Evolutionary conservation across 2,329 filamentous ascomycete species (phyloP).

Genomic region (Allantophomopsis cytisporea): DNA sequence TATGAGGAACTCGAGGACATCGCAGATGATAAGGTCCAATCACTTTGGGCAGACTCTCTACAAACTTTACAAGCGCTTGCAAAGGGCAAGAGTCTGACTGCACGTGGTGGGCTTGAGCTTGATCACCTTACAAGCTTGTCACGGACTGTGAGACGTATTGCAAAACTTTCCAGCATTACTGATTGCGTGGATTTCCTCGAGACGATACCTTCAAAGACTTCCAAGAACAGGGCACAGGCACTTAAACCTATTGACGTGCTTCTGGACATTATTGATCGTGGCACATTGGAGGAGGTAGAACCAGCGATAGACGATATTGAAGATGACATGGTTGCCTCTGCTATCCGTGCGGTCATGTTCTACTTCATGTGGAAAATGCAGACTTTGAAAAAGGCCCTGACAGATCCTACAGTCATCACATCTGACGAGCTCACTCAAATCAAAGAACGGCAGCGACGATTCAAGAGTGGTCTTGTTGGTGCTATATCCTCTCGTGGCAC

Average conservation of each 20-base stretch:
- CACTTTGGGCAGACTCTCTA: conserved; percentile 75
- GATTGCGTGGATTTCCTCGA: conserved; percentile 70
- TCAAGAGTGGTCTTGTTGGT: conserved; percentile 50
- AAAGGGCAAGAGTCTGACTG: conserved; percentile 56
- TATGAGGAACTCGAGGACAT: conserved; percentile 83
- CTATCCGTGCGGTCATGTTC: conserved; percentile 65
- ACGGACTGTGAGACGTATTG: conserved; percentile 64
- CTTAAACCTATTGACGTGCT: conserved; percentile 53
- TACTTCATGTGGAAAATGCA: conserved; percentile 94
- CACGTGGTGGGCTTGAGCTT: conserved; percentile 53
- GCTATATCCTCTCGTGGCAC: conserved; percentile 53
- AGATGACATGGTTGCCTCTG: conserved; percentile 62
- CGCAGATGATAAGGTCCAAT: conserved; percentile 65
- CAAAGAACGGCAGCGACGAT: conserved; percentile 38
- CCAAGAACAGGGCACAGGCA: conserved; percentile 21
- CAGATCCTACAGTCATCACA: conserved; percentile 37
- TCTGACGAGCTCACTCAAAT: conserved; percentile 46
- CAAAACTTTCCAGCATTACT: conserved; percentile 66
- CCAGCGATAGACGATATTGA: conserved; percentile 64
- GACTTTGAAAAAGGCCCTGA: conserved; percentile 38
- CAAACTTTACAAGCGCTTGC: conserved; percentile 52
- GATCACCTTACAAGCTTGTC: conserved; percentile 56
- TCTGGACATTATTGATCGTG: conserved; percentile 59
- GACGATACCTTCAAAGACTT: conserved; percentile 31
- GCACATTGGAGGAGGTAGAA: conserved; percentile 53